phyloP scores from a whole-genome alignment of 2,329 filamentous ascomycete species.

The Nemania bipapillata region DNA sequence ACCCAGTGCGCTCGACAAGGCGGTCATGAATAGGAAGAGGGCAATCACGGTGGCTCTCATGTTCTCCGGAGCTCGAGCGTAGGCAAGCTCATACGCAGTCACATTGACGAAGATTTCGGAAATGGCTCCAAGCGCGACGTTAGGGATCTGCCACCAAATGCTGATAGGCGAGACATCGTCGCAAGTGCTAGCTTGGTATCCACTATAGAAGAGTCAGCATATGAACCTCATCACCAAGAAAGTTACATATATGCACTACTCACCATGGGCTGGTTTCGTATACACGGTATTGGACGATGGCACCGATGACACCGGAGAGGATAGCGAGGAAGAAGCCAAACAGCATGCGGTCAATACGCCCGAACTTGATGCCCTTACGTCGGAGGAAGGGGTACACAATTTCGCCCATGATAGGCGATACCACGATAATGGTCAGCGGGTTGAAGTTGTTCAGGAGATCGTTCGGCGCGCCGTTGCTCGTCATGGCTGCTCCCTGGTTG shows the following conservation, averaged over 20 bases:
- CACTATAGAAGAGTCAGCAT: slow-evolving; percentile 44
- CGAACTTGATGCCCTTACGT: slow-evolving; percentile 64
- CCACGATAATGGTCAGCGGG: slow-evolving; percentile 68
- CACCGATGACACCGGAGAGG: slow-evolving; percentile 65
- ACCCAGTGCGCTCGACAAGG: slow-evolving; percentile 64
- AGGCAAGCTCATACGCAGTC: slow-evolving; percentile 74
- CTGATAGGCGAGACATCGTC: slow-evolving; percentile 57
- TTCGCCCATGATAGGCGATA: slow-evolving; percentile 64
- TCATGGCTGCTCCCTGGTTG: slow-evolving; percentile 58
- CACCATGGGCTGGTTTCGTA: slow-evolving; percentile 65
- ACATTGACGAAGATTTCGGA: slow-evolving; percentile 70
- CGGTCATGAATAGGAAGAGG: slow-evolving; percentile 67
- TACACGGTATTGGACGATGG: slow-evolving; percentile 67
- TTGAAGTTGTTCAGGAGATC: slow-evolving; percentile 71
- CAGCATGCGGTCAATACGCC: slow-evolving; percentile 67
- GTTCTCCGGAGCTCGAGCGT: slow-evolving; percentile 72
- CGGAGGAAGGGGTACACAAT: slow-evolving; percentile 68
- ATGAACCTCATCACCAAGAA: neutral
- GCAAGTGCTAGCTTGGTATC: slow-evolving; percentile 58
- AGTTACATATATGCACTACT: slow-evolving; percentile 11
- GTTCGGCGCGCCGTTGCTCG: slow-evolving; percentile 65
- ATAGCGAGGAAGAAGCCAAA: slow-evolving; percentile 64
- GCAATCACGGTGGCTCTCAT: slow-evolving; percentile 71
- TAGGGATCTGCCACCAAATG: slow-evolving; percentile 64
- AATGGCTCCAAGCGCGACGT: slow-evolving; percentile 63